A percentile compares a stretch with the other conserved stretches of the same genome.
Evolutionary conservation across 169 alveolate genomes (phyloP).

Genomic region (Cryptosporidium parvum): DNA sequence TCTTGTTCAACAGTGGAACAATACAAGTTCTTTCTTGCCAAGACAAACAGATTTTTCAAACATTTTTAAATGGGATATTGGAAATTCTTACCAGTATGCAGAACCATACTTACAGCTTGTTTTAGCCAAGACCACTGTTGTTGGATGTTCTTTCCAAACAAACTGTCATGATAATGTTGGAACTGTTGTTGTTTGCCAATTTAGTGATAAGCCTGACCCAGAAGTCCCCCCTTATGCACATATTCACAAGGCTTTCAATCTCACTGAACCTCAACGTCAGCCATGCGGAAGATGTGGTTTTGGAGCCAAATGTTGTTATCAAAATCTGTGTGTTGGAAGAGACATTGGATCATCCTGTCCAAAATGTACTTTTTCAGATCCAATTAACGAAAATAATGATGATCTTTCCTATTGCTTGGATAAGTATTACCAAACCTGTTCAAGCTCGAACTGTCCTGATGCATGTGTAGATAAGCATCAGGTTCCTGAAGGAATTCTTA

Average conservation of each 20-base stretch:
- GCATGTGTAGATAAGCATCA: slow-evolving; percentile 66
- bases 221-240: slow-evolving; percentile 68
- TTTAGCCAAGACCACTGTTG: slow-evolving; percentile 25
- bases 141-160: slow-evolving; percentile 74
- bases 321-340: slow-evolving; percentile 66
- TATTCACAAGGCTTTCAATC: slow-evolving; percentile 37
- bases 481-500: slow-evolving; percentile 38
- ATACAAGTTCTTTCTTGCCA: slow-evolving; percentile 59
- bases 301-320: slow-evolving; percentile 70
- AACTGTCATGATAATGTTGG: slow-evolving; percentile 61
- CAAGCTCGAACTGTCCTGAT: slow-evolving; percentile 60
- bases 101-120: slow-evolving; percentile 71
- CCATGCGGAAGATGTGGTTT: slow-evolving; percentile 75
- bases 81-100: slow-evolving; percentile 50
- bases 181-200: slow-evolving; percentile 68
- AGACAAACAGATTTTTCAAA: slow-evolving; percentile 57
- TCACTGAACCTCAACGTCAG: slow-evolving; percentile 74
- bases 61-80: slow-evolving; percentile 50
- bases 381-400: slow-evolving; percentile 42
- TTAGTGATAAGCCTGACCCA: slow-evolving; percentile 69
- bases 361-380: slow-evolving; percentile 64
- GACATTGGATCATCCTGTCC: slow-evolving; percentile 69
- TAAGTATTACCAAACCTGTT: slow-evolving; percentile 52
- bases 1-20: slow-evolving; percentile 69
- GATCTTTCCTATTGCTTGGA: slow-evolving; percentile 59